Conservation (phyloP, 352 stramenopile species). For the Phytophthora niederhauseri region DNA sequence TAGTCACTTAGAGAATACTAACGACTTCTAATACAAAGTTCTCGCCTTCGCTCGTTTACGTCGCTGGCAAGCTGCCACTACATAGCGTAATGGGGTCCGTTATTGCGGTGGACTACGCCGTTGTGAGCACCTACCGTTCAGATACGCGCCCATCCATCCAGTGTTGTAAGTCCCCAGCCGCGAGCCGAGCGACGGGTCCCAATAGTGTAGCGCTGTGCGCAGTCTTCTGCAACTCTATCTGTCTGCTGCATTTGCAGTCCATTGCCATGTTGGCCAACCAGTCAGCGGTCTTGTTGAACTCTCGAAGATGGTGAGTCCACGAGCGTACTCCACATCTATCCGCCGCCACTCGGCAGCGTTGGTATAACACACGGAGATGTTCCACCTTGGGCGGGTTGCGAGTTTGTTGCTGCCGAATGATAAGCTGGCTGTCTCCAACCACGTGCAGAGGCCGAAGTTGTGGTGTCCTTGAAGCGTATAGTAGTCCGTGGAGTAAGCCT, state of each 20-base stretch:
- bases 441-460: neutral
- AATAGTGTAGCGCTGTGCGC: neutral
- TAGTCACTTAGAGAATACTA: neutral
- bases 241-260: neutral
- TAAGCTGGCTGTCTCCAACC: slow-evolving; percentile 6
- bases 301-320: slow-evolving; percentile 4
- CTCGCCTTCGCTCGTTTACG: slow-evolving; percentile 2
- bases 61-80: neutral
- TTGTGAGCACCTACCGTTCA: neutral
- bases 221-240: neutral
- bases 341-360: slow-evolving; percentile 3
- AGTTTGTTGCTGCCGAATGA: slow-evolving; percentile 4
- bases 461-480: neutral
- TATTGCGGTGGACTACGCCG: neutral
- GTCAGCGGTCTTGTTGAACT: slow-evolving; percentile 11
- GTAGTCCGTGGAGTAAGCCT: neutral
- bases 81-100: neutral
- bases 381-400: neutral
- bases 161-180: neutral
- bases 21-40: neutral
- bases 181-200: neutral
- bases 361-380: neutral
- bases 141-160: neutral
- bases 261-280: slow-evolving; percentile 3
- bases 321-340: neutral